Evolutionary conservation across 441 rosid genomes (phyloP), one percentile per base, ranked within the genome.

Genomic region (Jatropha podagrica): DNA sequence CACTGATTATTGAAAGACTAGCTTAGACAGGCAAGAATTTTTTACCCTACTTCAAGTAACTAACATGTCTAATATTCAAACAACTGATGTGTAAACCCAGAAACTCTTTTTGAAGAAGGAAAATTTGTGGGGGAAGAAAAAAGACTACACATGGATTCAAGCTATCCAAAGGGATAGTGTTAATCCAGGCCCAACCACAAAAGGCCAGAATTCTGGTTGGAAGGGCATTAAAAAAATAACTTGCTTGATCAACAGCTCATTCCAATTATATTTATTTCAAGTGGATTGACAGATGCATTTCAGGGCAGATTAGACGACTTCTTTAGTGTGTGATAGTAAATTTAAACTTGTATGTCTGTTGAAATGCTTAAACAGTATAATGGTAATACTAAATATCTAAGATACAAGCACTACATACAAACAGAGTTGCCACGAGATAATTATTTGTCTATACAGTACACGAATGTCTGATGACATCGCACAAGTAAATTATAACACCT

Each of bases 91-190:
- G 8, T 18, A n/a, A 68, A 51, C n/a, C 41, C 9, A 7, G 3
- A 14, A 37, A 38, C 18, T 13, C 27, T 38, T 10, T 5, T 4
- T 0, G 3, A 48, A 51, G 20, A 78, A 48, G 5, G 17, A 23
- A 44, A 51, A 27, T 55, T 9, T n/a, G 5, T 5, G 49, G 26
- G 5, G 38, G 49, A 41, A 65, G 42, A 40, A 27, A 23, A 3
- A n/a, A 18, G 5, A 23, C 23, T 23, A 23, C 23, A 11, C 46
- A 46, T 5, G 40, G 74, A 4, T 40, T 75, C 76, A 54, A 18
- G 70, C 68, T 15, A 17, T 70, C 44, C 65, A 41, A 65, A 68
- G 65, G 61, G 51, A 14, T 68, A 26, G 63, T 44, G 75, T 54
- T 46, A 64, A 65, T 60, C 70, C 68, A 61, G 40, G 56, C 69